Percentiles rank a stretch among this genome's conserved stretches.
Evolutionary conservation across 129 eudicot species (phyloP).

Genomic region (Gnaphalium uliginosum): DNA sequence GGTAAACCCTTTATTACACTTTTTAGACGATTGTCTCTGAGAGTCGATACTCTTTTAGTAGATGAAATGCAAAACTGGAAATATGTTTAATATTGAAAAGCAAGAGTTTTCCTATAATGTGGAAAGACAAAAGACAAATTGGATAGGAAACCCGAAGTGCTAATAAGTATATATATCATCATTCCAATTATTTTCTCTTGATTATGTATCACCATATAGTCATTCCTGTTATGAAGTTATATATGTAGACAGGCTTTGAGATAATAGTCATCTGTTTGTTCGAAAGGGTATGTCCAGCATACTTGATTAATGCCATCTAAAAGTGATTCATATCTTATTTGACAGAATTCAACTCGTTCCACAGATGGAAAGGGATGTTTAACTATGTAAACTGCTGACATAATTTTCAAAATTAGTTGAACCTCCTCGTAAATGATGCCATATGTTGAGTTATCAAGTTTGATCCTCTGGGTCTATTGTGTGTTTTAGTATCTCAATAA

Average conservation of each 20-base stretch:
- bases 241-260: neutral
- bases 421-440: neutral
- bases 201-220: neutral
- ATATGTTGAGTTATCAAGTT: neutral
- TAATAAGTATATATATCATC: too few relatives aligned
- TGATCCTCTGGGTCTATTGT: neutral
- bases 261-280: neutral
- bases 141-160: neutral
- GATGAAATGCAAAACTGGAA: neutral
- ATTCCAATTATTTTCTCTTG: too few relatives aligned
- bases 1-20: conserved; percentile 41
- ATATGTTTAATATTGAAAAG: neutral
- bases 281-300: neutral
- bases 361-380: neutral
- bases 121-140: neutral
- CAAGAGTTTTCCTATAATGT: neutral
- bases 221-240: neutral
- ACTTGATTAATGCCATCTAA: neutral
- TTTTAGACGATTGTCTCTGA: neutral
- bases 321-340: neutral
- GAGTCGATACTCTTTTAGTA: neutral
- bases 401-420: neutral
- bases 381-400: neutral
- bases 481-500: neutral
- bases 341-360: neutral